Conservation (phyloP, 495 filamentous ascomycete species). For the Talaromyces nanjingensis region DNA sequence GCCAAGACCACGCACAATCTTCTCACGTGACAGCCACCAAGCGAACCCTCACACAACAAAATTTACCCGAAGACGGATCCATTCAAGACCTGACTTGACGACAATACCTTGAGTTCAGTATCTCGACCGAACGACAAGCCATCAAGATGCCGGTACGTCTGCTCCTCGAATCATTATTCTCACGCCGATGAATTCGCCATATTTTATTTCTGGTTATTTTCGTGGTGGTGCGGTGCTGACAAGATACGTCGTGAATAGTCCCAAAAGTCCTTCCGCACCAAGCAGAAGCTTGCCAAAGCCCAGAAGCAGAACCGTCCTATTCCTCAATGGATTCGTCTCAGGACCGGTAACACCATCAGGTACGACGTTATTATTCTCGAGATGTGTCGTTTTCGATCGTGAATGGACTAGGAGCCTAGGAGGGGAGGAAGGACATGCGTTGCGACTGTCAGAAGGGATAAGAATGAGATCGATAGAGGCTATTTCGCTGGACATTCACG, state of each 20-base stretch:
- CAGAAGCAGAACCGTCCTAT: slow-evolving; percentile 99
- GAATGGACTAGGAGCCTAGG: background rate
- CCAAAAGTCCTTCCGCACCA: slow-evolving; percentile 99
- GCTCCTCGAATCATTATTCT: background rate
- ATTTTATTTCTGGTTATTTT: background rate
- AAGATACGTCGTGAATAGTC: slow-evolving; percentile 46
- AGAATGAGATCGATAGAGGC: background rate
- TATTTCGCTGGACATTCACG: background rate
- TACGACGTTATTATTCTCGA: slow-evolving; percentile 40
- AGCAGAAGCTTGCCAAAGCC: slow-evolving; percentile 99
- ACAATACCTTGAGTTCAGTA: slow-evolving; percentile 14
- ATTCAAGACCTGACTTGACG: slow-evolving; percentile 30
- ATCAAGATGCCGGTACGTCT: slow-evolving; percentile 79
- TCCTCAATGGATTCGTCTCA: slow-evolving; percentile 98
- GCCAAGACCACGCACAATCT: background rate
- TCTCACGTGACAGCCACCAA: slow-evolving; percentile 37
- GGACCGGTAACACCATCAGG: slow-evolving; percentile 98
- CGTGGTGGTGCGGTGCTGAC: background rate
- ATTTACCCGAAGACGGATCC: slow-evolving; percentile 26
- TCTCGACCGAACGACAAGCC: slow-evolving; percentile 43
- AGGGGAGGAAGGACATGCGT: background rate
- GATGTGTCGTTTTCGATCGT: background rate
- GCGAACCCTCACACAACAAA: slow-evolving; percentile 26
- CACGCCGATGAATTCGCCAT: background rate
- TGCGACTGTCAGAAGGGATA: background rate